These are phyloP conservation scores for Nothophoma quercina DNA, from an alignment of 2,329 filamentous ascomycete species.

Conservation along the genomic window DNA sequence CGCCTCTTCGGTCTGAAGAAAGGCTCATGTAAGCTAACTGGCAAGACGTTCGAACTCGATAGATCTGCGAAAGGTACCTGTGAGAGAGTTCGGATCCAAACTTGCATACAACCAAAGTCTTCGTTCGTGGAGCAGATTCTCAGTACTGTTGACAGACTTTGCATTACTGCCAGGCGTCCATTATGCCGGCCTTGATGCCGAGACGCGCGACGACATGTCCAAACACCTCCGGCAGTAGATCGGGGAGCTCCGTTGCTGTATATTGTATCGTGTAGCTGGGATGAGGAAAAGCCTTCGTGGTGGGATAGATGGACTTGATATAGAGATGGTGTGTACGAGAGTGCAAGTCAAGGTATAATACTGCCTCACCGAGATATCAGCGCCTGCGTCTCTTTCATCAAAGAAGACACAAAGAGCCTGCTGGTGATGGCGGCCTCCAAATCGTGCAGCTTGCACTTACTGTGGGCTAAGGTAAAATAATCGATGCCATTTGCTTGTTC, in stretches of 20 bases:
- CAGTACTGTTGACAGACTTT: neutral
- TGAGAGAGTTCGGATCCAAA: neutral
- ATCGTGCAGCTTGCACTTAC: no score
- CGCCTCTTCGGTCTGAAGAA: neutral
- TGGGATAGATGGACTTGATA: no score
- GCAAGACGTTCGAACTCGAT: slow-evolving; percentile 2
- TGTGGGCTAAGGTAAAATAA: no score
- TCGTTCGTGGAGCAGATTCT: neutral
- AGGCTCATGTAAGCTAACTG: neutral
- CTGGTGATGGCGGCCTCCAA: no score
- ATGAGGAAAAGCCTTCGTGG: no score
- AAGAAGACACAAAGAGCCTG: no score
- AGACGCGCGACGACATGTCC: neutral
- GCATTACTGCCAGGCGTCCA: neutral
- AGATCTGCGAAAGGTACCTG: neutral
- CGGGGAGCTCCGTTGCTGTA: neutral
- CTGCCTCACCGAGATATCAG: no score
- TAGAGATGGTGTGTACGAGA: no score
- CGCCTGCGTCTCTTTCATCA: no score
- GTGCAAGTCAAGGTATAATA: no score
- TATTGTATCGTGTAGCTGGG: no score
- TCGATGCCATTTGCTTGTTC: no score
- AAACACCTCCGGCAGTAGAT: neutral
- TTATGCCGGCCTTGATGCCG: neutral
- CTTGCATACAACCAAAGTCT: neutral